These are phyloP conservation scores for Ascochyta fabae DNA, from an alignment of 2,329 filamentous ascomycete species.

Conservation along the genomic window DNA sequence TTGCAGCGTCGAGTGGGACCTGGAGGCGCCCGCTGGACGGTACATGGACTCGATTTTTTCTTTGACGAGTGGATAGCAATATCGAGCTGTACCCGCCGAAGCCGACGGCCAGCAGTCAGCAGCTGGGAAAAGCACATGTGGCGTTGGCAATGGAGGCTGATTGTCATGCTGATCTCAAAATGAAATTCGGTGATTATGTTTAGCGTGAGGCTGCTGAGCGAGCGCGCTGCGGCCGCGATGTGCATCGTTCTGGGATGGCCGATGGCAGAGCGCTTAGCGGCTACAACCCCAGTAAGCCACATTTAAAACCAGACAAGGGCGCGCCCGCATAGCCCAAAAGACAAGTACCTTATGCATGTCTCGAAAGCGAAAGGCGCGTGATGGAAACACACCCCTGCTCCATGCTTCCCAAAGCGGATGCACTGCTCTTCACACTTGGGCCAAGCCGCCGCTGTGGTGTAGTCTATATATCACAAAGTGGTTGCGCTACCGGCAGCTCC, in stretches of 20 bases:
- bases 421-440: constrained; percentile 12
- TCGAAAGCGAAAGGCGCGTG: constrained; percentile 21
- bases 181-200: constrained; percentile 4
- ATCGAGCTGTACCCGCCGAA: constrained; percentile 2
- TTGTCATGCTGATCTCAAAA: constrained; percentile 1
- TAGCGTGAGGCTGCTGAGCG: constrained; percentile 21
- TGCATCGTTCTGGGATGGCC: constrained; percentile 15
- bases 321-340: constrained; percentile 12
- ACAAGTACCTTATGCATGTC: constrained; percentile 9
- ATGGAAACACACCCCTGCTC: constrained; percentile 21
- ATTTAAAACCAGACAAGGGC: constrained; percentile 8
- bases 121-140: constrained; percentile 2
- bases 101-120: constrained; percentile 3
- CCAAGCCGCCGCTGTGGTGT: constrained; percentile 10
- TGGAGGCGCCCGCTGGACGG: constrained; percentile 1
- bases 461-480: constrained; percentile 20
- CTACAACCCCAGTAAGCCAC: constrained; percentile 12
- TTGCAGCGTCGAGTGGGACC: constrained; percentile 11
- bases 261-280: constrained; percentile 5
- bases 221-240: constrained; percentile 16
- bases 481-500: constrained; percentile 13
- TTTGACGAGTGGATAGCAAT: constrained; percentile 6
- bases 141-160: constrained; percentile 9
- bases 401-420: constrained; percentile 11
- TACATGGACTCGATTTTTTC: constrained; percentile 4